Evolutionary conservation across 2,329 filamentous ascomycete species (phyloP), one percentile per base, ranked within the genome.

Genomic region (Alternaria brassicae): DNA sequence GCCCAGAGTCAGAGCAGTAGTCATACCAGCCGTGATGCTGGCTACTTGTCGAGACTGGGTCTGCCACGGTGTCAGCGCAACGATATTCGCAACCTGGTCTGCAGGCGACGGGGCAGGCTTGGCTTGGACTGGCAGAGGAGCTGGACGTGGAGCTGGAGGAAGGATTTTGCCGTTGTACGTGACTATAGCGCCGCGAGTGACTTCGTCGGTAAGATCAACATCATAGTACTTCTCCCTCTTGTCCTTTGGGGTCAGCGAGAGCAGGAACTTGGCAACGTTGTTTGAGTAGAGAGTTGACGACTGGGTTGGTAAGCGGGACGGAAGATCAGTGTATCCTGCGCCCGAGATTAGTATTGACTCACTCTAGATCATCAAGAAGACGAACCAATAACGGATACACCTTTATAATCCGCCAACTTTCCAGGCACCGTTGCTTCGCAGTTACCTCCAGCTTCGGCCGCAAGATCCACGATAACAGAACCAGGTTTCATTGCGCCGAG

Each of bases 221-320:
- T 91, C 91, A 63, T 92, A 96, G 36, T 89, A 85, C 63, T 91
- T 92, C 1, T 93, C 89, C 61, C 89, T 86, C 2, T 92, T 92
- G 2, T 92, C 88, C 59, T 89, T 85, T 1, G 92, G 91, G 1
- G 88, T 79, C 83, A 96, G 92, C 0, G 92, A 95, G 9, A 97
- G 83, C 27, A 96, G 81, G 57, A 93, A 90, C 74, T 96, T 97
- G 66, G 89, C 93, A 70, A 96, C 93, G 73, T 97, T 97, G 84
- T 96, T 97, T 2, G 91, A 95, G 78, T 96, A 97, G 19, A 97
- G 81, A 0, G 91, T 96, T 0, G 92, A 96, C 0, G 92, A 92
- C 76, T 97, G 93, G 0, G 92, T 96, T 0, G 93, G 92, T 2
- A 97, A 83, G 44, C 92, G 86, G 30, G 92, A 96, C 0, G 93